These are phyloP conservation scores for Rhizopogon vinicolor DNA, from an alignment of 768 basidiomycete genomes.

Conservation along the genomic window DNA sequence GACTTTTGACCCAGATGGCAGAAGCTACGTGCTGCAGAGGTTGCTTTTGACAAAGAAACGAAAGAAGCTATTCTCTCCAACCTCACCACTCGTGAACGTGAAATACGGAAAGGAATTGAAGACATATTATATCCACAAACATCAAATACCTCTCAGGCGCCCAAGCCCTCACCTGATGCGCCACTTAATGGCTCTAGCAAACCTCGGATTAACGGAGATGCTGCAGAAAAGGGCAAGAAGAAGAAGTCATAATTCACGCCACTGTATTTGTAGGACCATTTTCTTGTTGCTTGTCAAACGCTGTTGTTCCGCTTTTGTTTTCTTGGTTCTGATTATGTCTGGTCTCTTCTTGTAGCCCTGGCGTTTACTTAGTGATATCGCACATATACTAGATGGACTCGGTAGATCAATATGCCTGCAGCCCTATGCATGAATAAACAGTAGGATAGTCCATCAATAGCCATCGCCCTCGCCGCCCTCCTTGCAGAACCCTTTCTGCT, in stretches of 20 bases:
- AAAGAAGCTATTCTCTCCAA: constrained; percentile 63
- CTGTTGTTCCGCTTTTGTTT: constrained; percentile 9
- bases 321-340: constrained; percentile 5
- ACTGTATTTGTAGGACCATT: constrained; percentile 22
- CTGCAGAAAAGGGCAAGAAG: constrained; percentile 55
- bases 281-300: constrained; percentile 10
- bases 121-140: constrained; percentile 56
- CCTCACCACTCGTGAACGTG: constrained; percentile 71
- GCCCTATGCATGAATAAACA: constrained; percentile 10
- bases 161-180: constrained; percentile 30
- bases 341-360: constrained; percentile 12
- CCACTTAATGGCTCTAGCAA: constrained; percentile 45
- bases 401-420: neutral
- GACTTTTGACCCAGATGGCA: constrained; percentile 58
- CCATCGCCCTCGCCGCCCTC: constrained; percentile 97
- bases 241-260: constrained; percentile 32
- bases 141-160: constrained; percentile 29
- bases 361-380: constrained; percentile 3
- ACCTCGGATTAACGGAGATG: constrained; percentile 37
- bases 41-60: constrained; percentile 70
- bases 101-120: constrained; percentile 73
- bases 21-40: constrained; percentile 65
- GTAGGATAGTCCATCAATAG: constrained; percentile 45
- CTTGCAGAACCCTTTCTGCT: constrained; percentile 86
- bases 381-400: constrained; percentile 1